phyloP scores from a whole-genome alignment of 2,329 filamentous ascomycete species.

The Xylaria sp. region DNA sequence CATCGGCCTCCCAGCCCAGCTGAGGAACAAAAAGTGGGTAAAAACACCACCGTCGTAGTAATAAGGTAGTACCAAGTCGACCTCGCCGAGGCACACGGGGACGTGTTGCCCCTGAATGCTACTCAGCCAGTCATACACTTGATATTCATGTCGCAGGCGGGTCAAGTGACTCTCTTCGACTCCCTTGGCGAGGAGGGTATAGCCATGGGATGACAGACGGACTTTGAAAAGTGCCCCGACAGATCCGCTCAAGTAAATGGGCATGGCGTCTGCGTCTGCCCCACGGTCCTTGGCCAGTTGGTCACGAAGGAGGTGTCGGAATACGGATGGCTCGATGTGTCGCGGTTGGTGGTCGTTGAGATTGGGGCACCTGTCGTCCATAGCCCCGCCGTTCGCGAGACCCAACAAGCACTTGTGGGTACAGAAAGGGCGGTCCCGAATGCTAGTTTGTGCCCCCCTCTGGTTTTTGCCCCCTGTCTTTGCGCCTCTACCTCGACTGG shows the following conservation, averaged over 20 bases:
- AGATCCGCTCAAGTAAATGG: constrained; percentile 48
- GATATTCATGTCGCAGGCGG: constrained; percentile 47
- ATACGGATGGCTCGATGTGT: constrained; percentile 45
- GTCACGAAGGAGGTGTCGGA: constrained; percentile 44
- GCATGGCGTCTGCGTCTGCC: constrained; percentile 46
- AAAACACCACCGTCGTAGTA: constrained; percentile 50
- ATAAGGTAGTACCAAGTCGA: constrained; percentile 48
- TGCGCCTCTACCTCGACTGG: not conserved
- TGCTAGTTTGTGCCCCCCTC: not conserved
- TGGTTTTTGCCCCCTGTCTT: constrained; percentile 16
- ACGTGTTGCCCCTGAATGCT: constrained; percentile 50
- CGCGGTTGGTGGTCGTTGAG: constrained; percentile 40
- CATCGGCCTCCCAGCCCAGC: constrained; percentile 49
- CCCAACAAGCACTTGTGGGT: constrained; percentile 49
- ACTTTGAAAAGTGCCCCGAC: constrained; percentile 54
- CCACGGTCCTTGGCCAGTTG: constrained; percentile 51
- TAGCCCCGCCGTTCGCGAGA: constrained; percentile 62
- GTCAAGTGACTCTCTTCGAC: constrained; percentile 45
- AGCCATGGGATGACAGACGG: constrained; percentile 50
- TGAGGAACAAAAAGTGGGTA: constrained; percentile 51
- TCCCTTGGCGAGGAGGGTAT: constrained; percentile 56
- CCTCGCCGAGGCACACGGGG: constrained; percentile 52
- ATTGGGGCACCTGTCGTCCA: constrained; percentile 50
- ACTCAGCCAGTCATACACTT: constrained; percentile 49
- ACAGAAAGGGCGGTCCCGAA: constrained; percentile 38